Percentiles rank a stretch among this genome's conserved stretches.
phyloP scores from a whole-genome alignment of 129 eudicot genomes.

The Pulicaria dysenterica region DNA sequence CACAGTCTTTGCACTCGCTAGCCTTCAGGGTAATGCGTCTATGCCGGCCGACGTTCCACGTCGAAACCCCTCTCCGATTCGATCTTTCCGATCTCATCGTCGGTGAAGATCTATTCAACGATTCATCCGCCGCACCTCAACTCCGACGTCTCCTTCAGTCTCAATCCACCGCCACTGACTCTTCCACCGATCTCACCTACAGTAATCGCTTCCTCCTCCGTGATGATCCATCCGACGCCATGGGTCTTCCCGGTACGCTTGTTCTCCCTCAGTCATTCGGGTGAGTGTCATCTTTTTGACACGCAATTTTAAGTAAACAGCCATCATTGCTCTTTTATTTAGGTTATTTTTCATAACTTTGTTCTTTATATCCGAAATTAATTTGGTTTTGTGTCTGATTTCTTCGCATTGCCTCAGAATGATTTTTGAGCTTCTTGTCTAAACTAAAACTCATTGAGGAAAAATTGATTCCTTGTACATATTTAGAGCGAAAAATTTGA shows the following conservation, averaged over 20 bases:
- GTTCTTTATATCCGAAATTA: background rate
- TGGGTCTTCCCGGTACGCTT: constrained; percentile 89
- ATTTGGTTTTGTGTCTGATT: background rate
- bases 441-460: background rate
- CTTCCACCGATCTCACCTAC: constrained; percentile 64
- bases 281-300: constrained; percentile 30
- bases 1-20: constrained; percentile 65
- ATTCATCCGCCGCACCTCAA: constrained; percentile 53
- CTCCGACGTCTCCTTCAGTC: constrained; percentile 55
- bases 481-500: no score
- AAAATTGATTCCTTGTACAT: background rate
- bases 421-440: background rate
- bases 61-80: constrained; percentile 72
- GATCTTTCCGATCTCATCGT: constrained; percentile 77
- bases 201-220: constrained; percentile 67
- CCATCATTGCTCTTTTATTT: background rate
- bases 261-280: constrained; percentile 96
- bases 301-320: no score
- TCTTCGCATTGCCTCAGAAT: no score
- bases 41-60: constrained; percentile 90
- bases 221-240: constrained; percentile 59
- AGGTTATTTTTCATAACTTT: background rate
- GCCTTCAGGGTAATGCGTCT: constrained; percentile 97
- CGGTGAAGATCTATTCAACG: constrained; percentile 85
- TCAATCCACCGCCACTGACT: constrained; percentile 33